Evolutionary conservation across 257 asterid species (phyloP), one percentile per base, ranked within the genome.

Genomic region (Nicotiana undulata): DNA sequence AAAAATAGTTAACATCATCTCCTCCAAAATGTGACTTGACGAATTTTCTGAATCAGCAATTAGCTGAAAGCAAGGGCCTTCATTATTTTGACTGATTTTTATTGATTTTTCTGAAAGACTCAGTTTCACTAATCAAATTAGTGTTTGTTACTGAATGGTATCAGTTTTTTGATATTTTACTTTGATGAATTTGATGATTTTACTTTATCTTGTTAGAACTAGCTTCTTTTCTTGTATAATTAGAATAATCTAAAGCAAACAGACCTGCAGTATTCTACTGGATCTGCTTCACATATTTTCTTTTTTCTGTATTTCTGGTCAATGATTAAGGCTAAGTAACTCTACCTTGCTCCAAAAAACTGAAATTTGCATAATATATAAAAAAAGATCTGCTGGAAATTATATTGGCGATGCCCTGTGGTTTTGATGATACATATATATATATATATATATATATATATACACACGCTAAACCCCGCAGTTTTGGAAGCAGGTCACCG

Each of bases 401-500:
- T 49, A 49, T 46, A 22, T 46, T 1, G 56, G 56, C 5, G 18
- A 51, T 51, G 6, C 3, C 56, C 18, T 51, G 5, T 24, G 22
- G 72, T 64, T 29, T 16, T 16, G 44, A 16, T 64, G 72, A 31
- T 64, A 22, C 46, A 18, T 44, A 22, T 72, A 1, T 34, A 34
- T 70, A 18, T 44, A 22, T 24, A n/a, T n/a, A 31, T 64, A 22
- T 46, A 18, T 44, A 22, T 72, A 1, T 34, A 34, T 70, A 18
- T 44, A 22, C 13, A 11, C 32, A 49, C 9, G 56, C 78, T 72
- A 72, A 72, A 72, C 24, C 75, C 26, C 31, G 31, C 37, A 17
- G 53, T 65, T 17, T 66, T 76, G 24, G 58, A 31, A 68, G 37
- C 87, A 92, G 97, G 92, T 88, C 97, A 49, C 91, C 94, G 4